A percentile compares a stretch with the other conserved stretches of the same genome.
Evolutionary conservation across 345 rosid species (phyloP).

Genomic region (Zanthoxylum bungeanum): DNA sequence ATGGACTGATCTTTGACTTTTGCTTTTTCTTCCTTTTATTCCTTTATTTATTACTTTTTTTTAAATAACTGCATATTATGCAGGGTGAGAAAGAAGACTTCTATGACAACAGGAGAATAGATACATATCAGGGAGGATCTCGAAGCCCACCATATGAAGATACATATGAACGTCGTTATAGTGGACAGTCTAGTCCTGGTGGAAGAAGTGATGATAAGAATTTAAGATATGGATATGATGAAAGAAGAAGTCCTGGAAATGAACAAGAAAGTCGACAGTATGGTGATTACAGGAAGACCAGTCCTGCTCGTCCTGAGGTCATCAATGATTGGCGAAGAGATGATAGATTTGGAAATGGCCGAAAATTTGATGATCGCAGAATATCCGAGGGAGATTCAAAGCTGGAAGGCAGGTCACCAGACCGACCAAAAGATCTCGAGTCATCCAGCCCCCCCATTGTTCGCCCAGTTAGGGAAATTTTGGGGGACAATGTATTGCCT

Average conservation of each 20-base stretch:
- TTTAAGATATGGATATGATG: constrained; percentile 41
- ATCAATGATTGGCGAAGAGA: constrained; percentile 91
- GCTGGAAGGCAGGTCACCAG: constrained; percentile 72
- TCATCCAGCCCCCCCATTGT: constrained; percentile 73
- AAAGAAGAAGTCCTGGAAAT: constrained; percentile 67
- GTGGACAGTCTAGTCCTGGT: constrained; percentile 81
- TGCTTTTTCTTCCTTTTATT: too few species aligned
- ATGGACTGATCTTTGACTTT: not conserved
- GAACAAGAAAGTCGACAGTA: constrained; percentile 55
- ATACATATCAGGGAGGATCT: constrained; percentile 60
- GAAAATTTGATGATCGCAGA: constrained; percentile 52
- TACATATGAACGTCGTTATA: constrained; percentile 58
- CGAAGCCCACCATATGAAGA: constrained; percentile 88
- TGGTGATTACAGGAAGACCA: constrained; percentile 55
- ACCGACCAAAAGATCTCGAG: constrained; percentile 53
- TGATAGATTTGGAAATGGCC: constrained; percentile 81
- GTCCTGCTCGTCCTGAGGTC: constrained; percentile 74
- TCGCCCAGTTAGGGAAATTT: constrained; percentile 88
- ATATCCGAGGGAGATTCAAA: constrained; percentile 52
- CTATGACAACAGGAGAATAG: constrained; percentile 43
- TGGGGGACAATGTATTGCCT: constrained; percentile 83
- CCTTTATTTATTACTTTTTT: not conserved
- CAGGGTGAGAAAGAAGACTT: constrained; percentile 77
- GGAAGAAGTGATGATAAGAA: constrained; percentile 60
- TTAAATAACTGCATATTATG: constrained; percentile 14